A percentile compares a stretch with the other conserved stretches of the same genome.
These are phyloP conservation scores for Parmelia sp. DNA, from an alignment of 495 filamentous ascomycete genomes.

Conservation along the genomic window DNA sequence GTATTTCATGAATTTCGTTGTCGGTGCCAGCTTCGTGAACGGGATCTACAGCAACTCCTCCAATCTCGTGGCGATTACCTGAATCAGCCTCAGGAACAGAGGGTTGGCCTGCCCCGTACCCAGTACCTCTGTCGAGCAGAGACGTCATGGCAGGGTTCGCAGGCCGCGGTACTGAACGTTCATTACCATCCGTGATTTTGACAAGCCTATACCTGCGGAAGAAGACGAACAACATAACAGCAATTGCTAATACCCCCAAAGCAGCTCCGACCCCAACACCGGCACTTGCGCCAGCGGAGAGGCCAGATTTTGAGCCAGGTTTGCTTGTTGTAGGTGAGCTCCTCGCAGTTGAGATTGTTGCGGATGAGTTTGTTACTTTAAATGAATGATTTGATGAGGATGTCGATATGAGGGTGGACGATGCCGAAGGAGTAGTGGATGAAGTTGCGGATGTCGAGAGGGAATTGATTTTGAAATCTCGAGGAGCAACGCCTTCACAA, in stretches of 20 bases:
- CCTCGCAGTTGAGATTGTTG: neutral
- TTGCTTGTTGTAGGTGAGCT: neutral
- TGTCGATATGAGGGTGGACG: neutral
- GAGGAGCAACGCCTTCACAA: slow-evolving; percentile 10
- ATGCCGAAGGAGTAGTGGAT: neutral
- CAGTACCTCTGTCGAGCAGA: too few species aligned
- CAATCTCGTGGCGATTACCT: neutral
- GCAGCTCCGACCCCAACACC: slow-evolving; percentile 8
- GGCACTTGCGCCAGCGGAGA: slow-evolving; percentile 5
- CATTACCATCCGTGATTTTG: neutral
- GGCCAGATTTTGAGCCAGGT: neutral
- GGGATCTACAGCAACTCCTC: neutral
- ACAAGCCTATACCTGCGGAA: neutral
- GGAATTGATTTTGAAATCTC: neutral
- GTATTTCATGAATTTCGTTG: neutral
- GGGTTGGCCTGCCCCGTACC: neutral
- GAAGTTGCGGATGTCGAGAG: neutral
- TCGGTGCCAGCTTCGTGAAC: slow-evolving; percentile 1
- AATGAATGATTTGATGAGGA: neutral
- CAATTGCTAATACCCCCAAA: neutral
- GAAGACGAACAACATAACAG: slow-evolving; percentile 1
- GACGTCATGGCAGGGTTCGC: neutral
- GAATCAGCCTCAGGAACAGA: neutral
- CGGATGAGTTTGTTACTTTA: neutral
- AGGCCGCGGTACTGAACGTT: neutral